Conservation (phyloP, 768 basidiomycete genomes). For the Boletus subcaerulescens region DNA sequence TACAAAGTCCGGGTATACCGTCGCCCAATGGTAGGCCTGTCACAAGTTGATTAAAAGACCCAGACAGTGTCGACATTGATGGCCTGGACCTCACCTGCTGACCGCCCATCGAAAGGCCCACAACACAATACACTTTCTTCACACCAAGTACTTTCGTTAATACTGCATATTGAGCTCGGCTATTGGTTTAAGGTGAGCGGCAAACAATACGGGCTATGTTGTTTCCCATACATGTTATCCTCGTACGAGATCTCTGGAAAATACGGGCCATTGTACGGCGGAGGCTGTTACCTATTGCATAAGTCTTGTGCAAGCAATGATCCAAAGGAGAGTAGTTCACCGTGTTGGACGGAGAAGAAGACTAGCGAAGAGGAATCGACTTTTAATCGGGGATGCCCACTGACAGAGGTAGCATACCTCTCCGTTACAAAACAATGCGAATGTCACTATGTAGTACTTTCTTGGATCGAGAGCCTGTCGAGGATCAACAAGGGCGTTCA, state of each 20-base stretch:
- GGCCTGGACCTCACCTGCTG: slow-evolving; percentile 36
- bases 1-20: slow-evolving; percentile 52
- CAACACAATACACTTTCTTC: slow-evolving; percentile 41
- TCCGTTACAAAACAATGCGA: slow-evolving; percentile 57
- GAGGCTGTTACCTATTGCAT: slow-evolving; percentile 34
- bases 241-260: slow-evolving; percentile 56
- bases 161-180: slow-evolving; percentile 54
- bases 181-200: slow-evolving; percentile 17
- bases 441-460: slow-evolving; percentile 54
- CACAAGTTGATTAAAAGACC: not conserved
- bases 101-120: slow-evolving; percentile 61
- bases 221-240: slow-evolving; percentile 47
- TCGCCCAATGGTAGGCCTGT: slow-evolving; percentile 55
- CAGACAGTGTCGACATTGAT: not conserved
- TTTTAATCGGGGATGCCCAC: no score
- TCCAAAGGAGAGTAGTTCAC: slow-evolving; percentile 28
- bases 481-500: not conserved
- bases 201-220: not conserved
- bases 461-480: slow-evolving; percentile 46
- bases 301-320: not conserved
- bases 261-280: slow-evolving; percentile 56
- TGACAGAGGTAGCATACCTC: slow-evolving; percentile 38
- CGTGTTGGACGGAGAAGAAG: slow-evolving; percentile 62
- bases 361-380: slow-evolving; percentile 24
- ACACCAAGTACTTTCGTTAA: slow-evolving; percentile 46